Evolutionary conservation across 1,284 basidiomycete genomes (phyloP), one percentile per base, ranked within the genome.

Genomic region (Cronartium quercuum): DNA sequence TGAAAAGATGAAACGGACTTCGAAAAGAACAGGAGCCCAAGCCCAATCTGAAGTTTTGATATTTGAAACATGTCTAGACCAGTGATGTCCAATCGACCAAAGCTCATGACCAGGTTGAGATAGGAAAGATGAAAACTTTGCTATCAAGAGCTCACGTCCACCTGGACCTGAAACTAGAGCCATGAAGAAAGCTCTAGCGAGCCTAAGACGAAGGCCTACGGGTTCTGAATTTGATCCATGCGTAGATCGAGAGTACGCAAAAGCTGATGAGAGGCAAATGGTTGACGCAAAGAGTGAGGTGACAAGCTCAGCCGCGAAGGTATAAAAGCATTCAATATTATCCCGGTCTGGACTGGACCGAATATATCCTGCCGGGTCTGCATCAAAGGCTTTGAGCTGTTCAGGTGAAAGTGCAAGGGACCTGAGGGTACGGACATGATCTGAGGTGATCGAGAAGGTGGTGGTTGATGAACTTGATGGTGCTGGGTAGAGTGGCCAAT

Each of bases 181-280:
- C 51, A 57, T 21, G 29, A 57, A 57, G 51, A 57, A 57, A 57
- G 51, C 51, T 57, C 51, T 57, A 57, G 51, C 51, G 29, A 57
- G 51, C 13, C 29, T 57, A 12, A 57, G 21, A 21, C 51, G 21
- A 57, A 57, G 51, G 29, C 51, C 51, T 2, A 57, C 29, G 9
- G 51, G 51, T 3, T n/a, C 21, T n/a, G 51, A 57, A 57, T 3
- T 1, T n/a, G 21, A 29, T 21, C 29, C 51, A 9, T 21, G 51
- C 7, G 9, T 29, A 21, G 51, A 57, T 57, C 21, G 13, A 9
- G 51, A 55, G 29, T 57, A 29, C 10, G 51, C 15, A 57, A 57
- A 57, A 57, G 51, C 51, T 57, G 51, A 57, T 21, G 51, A 57
- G 12, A 57, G 21, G 51, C 29, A 21, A 1, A 57, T n/a, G 13